These are phyloP conservation scores for Fusarium pseudonygamai DNA, from an alignment of 2,329 filamentous ascomycete species.

Conservation along the genomic window DNA sequence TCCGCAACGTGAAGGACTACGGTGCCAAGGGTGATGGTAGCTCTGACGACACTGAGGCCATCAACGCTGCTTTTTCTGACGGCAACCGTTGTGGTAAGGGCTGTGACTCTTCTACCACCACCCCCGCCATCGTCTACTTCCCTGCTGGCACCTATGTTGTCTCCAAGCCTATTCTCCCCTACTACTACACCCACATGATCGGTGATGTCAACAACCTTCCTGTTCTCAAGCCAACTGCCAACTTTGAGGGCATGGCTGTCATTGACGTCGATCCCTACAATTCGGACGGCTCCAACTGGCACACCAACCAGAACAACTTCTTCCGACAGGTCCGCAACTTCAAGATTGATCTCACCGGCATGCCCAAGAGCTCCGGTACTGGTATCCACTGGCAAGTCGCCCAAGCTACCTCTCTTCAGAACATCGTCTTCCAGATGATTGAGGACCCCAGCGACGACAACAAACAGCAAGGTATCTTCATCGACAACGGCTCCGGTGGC, in stretches of 20 bases:
- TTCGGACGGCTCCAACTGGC: slow-evolving; percentile 74
- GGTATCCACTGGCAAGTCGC: slow-evolving; percentile 88
- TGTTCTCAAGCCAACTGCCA: slow-evolving; percentile 75
- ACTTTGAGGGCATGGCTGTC: slow-evolving; percentile 86
- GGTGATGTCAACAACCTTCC: slow-evolving; percentile 80
- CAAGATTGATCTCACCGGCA: slow-evolving; percentile 76
- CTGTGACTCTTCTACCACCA: slow-evolving; percentile 86
- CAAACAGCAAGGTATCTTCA: slow-evolving; percentile 80
- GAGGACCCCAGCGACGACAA: slow-evolving; percentile 71
- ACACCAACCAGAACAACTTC: slow-evolving; percentile 85
- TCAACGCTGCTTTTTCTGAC: slow-evolving; percentile 83
- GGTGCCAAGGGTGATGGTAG: slow-evolving; percentile 74
- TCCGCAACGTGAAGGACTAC: slow-evolving; percentile 80
- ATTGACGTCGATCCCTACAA: slow-evolving; percentile 90
- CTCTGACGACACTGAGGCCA: slow-evolving; percentile 87
- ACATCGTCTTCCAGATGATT: slow-evolving; percentile 83
- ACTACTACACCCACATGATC: slow-evolving; percentile 94
- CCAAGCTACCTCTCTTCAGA: slow-evolving; percentile 83
- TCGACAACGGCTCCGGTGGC: slow-evolving; percentile 85
- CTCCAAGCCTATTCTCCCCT: slow-evolving; percentile 79
- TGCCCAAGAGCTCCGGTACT: slow-evolving; percentile 68
- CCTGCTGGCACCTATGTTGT: slow-evolving; percentile 87
- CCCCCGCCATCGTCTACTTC: slow-evolving; percentile 91
- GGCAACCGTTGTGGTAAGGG: slow-evolving; percentile 81
- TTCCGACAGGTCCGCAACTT: slow-evolving; percentile 87